Evolutionary conservation across 768 basidiomycete species (phyloP).

Genomic region (Agaricus subrufescens): DNA sequence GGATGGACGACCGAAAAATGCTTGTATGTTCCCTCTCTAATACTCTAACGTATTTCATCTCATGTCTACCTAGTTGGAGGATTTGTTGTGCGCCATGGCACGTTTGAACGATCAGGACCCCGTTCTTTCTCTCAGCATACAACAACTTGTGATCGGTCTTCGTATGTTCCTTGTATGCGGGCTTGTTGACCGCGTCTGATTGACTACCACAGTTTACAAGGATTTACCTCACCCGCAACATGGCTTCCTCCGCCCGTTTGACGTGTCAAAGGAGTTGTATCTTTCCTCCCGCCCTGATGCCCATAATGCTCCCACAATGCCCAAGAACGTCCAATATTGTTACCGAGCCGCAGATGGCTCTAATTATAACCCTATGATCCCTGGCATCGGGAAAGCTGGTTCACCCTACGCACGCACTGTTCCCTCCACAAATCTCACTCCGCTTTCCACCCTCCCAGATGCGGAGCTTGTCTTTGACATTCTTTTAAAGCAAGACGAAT

Average conservation of each 20-base stretch:
- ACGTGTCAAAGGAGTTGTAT: neutral
- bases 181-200: slow-evolving; percentile 10
- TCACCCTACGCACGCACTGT: slow-evolving; percentile 69
- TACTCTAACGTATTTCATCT: neutral
- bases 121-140: slow-evolving; percentile 31
- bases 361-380: slow-evolving; percentile 51
- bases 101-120: slow-evolving; percentile 30
- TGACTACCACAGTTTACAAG: slow-evolving; percentile 52
- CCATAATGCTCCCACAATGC: neutral
- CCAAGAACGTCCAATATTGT: slow-evolving; percentile 34
- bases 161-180: slow-evolving; percentile 36
- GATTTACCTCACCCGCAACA: slow-evolving; percentile 76
- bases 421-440: slow-evolving; percentile 38
- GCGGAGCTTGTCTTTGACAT: slow-evolving; percentile 67
- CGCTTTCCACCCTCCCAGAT: slow-evolving; percentile 52
- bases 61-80: slow-evolving; percentile 51
- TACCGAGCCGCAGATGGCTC: slow-evolving; percentile 59
- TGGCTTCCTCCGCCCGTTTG: slow-evolving; percentile 34
- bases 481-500: slow-evolving; percentile 50
- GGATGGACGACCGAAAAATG: slow-evolving; percentile 57
- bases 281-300: neutral
- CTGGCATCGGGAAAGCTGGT: slow-evolving; percentile 54
- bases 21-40: slow-evolving; percentile 36
- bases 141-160: slow-evolving; percentile 47
- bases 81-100: slow-evolving; percentile 55